Evolutionary conservation across 257 asterid genomes (phyloP).

Genomic region (Ligustrum vulgare): DNA sequence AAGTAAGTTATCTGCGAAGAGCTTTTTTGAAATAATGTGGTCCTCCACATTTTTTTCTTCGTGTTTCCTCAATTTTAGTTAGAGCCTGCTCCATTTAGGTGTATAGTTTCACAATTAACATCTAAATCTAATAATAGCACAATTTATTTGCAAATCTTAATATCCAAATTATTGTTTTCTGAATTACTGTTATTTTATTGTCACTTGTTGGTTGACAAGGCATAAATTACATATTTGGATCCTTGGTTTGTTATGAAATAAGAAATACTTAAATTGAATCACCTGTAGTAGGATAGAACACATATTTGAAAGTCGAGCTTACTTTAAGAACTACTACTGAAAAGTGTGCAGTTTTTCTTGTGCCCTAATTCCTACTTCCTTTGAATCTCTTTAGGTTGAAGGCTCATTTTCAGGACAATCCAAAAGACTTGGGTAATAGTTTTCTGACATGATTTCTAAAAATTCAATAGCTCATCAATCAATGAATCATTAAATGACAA

Average conservation of each 20-base stretch:
- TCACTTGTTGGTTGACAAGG: background rate
- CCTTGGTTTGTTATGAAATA: background rate
- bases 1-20: conserved; percentile 56
- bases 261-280: background rate
- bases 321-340: background rate
- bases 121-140: background rate
- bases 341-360: conserved; percentile 6
- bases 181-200: conserved; percentile 3
- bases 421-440: conserved; percentile 75
- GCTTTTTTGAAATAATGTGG: background rate
- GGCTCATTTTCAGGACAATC: conserved; percentile 94
- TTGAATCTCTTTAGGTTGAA: conserved; percentile 60
- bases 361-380: conserved; percentile 1
- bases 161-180: background rate
- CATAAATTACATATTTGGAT: conserved; percentile 1
- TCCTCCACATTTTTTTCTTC: background rate
- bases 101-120: conserved; percentile 1
- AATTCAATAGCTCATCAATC: background rate
- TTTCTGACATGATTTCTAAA: background rate
- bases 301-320: background rate
- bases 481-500: conserved; percentile 7
- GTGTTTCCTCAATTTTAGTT: conserved; percentile 9
- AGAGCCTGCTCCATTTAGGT: background rate
- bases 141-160: conserved; percentile 6
- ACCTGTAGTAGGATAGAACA: background rate